phyloP scores from a whole-genome alignment of 129 eudicot genomes.

The Solidago caesia region DNA sequence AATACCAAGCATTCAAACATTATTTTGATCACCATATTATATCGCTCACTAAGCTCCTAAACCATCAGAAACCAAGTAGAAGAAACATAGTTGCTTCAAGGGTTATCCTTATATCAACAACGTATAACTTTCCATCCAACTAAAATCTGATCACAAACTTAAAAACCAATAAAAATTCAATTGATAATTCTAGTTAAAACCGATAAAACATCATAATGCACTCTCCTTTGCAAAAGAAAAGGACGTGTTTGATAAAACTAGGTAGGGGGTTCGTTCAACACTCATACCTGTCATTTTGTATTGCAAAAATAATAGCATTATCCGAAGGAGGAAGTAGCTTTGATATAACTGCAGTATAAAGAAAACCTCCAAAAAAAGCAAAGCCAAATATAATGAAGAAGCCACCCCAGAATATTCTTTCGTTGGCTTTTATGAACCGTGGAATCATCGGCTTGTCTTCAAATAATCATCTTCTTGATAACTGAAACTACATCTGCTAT shows the following conservation, averaged over 20 bases:
- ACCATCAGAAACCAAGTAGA: too few relatives aligned
- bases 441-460: constrained; percentile 15
- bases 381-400: constrained; percentile 46
- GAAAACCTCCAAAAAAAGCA: constrained; percentile 44
- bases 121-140: too few relatives aligned
- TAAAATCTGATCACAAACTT: too few relatives aligned
- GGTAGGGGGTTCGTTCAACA: background rate
- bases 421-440: constrained; percentile 22
- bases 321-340: constrained; percentile 66
- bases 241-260: background rate
- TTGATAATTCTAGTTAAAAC: too few relatives aligned
- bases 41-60: too few relatives aligned
- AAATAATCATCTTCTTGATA: background rate
- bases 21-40: too few relatives aligned
- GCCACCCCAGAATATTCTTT: constrained; percentile 42
- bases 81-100: too few relatives aligned
- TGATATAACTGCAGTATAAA: constrained; percentile 62
- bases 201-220: too few relatives aligned
- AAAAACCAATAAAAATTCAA: too few relatives aligned
- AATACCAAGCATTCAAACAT: background rate
- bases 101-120: too few relatives aligned
- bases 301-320: constrained; percentile 43
- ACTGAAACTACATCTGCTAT: background rate
- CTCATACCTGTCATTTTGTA: constrained; percentile 63
- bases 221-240: background rate